Percentiles rank a stretch among this genome's conserved stretches.
phyloP scores from a whole-genome alignment of 768 basidiomycete genomes.

The Lactarius evosmus region DNA sequence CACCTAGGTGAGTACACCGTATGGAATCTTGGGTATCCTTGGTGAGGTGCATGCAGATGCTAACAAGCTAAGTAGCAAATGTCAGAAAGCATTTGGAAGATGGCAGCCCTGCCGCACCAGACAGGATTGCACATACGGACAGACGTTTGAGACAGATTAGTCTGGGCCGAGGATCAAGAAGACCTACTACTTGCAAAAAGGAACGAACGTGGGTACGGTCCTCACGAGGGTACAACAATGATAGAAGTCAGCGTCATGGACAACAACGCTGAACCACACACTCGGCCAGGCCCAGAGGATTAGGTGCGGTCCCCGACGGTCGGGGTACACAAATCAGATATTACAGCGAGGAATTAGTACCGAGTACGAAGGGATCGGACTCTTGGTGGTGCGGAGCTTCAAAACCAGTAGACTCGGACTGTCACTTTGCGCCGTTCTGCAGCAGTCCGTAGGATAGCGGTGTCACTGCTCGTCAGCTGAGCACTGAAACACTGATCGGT shows the following conservation, averaged over 20 bases:
- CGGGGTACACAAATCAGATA: not conserved
- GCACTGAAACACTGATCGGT: slow-evolving; percentile 13
- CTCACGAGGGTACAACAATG: not conserved
- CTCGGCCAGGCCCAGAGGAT: not conserved
- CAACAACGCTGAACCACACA: not conserved
- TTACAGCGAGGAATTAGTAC: not conserved
- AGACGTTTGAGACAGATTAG: not conserved
- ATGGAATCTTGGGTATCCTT: not conserved
- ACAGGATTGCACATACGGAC: not conserved
- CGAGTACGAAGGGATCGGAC: not conserved
- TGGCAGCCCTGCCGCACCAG: not conserved
- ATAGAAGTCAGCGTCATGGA: not conserved
- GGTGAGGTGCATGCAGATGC: not conserved
- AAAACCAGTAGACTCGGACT: not conserved
- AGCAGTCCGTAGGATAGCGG: not conserved
- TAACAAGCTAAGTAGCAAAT: not conserved
- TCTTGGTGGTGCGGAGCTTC: not conserved
- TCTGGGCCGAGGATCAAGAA: not conserved
- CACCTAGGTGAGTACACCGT: not conserved
- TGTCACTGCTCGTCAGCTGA: not conserved
- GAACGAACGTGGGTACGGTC: not conserved
- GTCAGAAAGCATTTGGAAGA: not conserved
- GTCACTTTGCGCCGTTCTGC: not conserved
- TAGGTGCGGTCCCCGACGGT: not conserved
- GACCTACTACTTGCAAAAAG: not conserved